These are phyloP conservation scores for Aspergillus avenaceus DNA, from an alignment of 495 filamentous ascomycete species.

Conservation along the genomic window DNA sequence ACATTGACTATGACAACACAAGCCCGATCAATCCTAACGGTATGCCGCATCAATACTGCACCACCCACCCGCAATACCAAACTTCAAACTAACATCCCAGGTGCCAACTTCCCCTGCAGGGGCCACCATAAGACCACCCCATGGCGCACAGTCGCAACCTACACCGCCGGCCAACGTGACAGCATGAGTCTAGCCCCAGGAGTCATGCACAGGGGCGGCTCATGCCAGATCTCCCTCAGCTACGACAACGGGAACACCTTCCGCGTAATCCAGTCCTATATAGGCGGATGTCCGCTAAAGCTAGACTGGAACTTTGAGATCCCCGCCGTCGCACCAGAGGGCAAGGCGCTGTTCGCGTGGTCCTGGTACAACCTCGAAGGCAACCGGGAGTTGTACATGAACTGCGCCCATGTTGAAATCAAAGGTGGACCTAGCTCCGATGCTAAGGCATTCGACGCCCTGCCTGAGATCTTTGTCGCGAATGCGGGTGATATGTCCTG, in stretches of 20 bases:
- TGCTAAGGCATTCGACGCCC: constrained; percentile 14
- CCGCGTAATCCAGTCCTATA: constrained; percentile 30
- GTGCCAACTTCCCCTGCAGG: constrained; percentile 1
- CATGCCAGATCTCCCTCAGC: constrained; percentile 36
- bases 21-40: not conserved
- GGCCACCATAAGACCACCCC: not conserved
- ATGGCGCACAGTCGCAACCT: not conserved
- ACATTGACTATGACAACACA: not conserved
- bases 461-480: constrained; percentile 55
- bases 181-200: constrained; percentile 53
- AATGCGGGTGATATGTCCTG: constrained; percentile 41
- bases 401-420: constrained; percentile 52
- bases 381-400: constrained; percentile 60
- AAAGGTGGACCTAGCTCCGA: constrained; percentile 30
- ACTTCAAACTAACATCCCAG: not conserved
- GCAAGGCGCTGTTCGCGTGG: constrained; percentile 51
- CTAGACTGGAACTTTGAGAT: constrained; percentile 58
- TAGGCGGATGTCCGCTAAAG: constrained; percentile 35
- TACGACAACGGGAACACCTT: constrained; percentile 28
- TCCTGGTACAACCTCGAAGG: constrained; percentile 56
- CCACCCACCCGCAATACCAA: not conserved
- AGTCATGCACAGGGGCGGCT: constrained; percentile 39
- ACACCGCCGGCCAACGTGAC: constrained; percentile 49
- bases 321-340: constrained; percentile 54
- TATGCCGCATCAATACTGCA: not conserved